Conservation (phyloP, 164 flowering plant genomes). For the Euptelea pleiosperma region DNA sequence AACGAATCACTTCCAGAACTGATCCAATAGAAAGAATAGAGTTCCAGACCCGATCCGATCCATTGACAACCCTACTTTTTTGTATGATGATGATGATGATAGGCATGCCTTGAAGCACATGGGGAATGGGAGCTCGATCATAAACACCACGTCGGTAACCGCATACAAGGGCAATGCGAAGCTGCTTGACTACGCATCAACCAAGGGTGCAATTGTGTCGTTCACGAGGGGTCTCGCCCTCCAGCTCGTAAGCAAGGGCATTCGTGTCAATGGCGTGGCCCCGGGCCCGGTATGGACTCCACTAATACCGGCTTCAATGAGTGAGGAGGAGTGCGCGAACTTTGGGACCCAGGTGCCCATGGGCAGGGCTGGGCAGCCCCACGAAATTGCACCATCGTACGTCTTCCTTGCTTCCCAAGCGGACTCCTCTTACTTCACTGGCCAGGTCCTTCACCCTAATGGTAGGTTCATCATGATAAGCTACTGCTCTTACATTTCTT, state of each 20-base stretch:
- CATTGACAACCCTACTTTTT: too few relatives aligned
- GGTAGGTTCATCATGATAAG: constrained; percentile 33
- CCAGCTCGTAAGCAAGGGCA: constrained; percentile 53
- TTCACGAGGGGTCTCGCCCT: constrained; percentile 66
- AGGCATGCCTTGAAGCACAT: constrained; percentile 76
- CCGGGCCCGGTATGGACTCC: constrained; percentile 87
- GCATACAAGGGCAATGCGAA: constrained; percentile 61
- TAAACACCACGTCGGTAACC: constrained; percentile 62
- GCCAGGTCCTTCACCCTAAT: constrained; percentile 77
- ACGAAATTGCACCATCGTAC: constrained; percentile 59
- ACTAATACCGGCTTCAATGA: constrained; percentile 58
- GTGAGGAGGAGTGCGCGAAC: constrained; percentile 34
- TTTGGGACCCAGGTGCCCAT: constrained; percentile 70
- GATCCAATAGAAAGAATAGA: too few relatives aligned
- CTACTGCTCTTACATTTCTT: too few relatives aligned
- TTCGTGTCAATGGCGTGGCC: constrained; percentile 76
- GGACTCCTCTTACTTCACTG: constrained; percentile 60
- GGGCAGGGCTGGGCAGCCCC: constrained; percentile 76
- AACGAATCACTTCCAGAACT: too few relatives aligned
- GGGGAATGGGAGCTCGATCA: constrained; percentile 64
- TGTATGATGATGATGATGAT: too few relatives aligned
- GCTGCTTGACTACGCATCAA: constrained; percentile 67
- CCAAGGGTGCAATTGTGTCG: constrained; percentile 73
- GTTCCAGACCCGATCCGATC: too few relatives aligned
- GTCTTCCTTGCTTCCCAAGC: constrained; percentile 62